phyloP scores from a whole-genome alignment of 257 asterid genomes.

The Anisodus tanguticus region DNA sequence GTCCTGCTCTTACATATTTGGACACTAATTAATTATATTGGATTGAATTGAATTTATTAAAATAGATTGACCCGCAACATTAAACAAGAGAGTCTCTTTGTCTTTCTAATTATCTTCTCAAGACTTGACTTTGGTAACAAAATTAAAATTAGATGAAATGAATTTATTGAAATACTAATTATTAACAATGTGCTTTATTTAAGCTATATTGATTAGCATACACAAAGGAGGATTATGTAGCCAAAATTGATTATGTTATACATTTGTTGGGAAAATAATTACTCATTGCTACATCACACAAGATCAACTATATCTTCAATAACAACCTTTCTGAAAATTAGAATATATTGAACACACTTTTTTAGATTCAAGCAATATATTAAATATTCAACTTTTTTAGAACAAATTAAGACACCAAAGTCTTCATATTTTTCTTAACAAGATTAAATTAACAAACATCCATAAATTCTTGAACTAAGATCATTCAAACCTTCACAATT shows the following conservation, averaged over 20 bases:
- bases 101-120: neutral
- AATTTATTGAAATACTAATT: neutral
- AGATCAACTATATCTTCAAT: too few relatives aligned
- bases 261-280: too few relatives aligned
- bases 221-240: too few relatives aligned
- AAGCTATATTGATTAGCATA: too few relatives aligned
- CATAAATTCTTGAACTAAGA: conserved; percentile 34
- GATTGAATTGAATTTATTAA: neutral
- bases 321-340: neutral
- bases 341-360: neutral
- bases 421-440: neutral
- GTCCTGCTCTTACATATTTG: neutral
- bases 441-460: conserved; percentile 33
- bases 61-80: neutral
- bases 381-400: neutral
- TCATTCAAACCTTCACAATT: neutral
- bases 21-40: neutral
- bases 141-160: neutral
- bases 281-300: too few relatives aligned
- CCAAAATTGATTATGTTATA: neutral
- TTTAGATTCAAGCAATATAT: neutral
- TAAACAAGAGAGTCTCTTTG: neutral
- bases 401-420: neutral
- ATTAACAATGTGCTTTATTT: neutral
- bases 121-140: neutral